Evolutionary conservation across 2,329 filamentous ascomycete genomes (phyloP).

Genomic region (Colletotrichum cordylinicola): DNA sequence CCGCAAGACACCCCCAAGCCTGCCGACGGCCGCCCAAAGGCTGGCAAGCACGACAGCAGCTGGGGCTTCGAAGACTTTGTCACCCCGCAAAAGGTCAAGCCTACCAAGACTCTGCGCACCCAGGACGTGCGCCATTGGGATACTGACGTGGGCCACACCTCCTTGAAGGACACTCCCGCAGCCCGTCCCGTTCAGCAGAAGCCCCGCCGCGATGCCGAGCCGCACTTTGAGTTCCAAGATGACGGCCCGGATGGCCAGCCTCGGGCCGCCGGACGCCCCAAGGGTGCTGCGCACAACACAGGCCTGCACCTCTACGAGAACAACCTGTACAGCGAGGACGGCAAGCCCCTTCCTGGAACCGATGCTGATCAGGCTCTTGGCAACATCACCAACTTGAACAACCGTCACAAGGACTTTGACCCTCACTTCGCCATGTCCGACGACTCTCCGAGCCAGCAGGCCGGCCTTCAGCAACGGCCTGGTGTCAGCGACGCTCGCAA

Average conservation of each 20-base stretch:
- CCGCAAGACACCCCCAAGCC: constrained; percentile 51
- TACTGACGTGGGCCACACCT: constrained; percentile 67
- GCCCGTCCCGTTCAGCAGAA: constrained; percentile 63
- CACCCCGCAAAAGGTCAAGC: constrained; percentile 77
- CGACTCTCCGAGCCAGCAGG: constrained; percentile 58
- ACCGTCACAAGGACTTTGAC: constrained; percentile 78
- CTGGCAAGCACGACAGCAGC: constrained; percentile 70
- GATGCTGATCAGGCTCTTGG: constrained; percentile 54
- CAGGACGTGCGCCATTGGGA: constrained; percentile 83
- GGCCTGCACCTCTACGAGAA: constrained; percentile 79
- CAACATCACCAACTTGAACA: constrained; percentile 75
- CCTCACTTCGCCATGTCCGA: constrained; percentile 81
- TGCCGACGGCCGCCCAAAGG: constrained; percentile 51
- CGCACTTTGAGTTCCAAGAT: constrained; percentile 86
- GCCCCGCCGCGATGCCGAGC: constrained; percentile 78
- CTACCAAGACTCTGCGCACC: constrained; percentile 62
- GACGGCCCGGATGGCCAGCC: constrained; percentile 65
- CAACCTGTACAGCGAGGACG: constrained; percentile 70
- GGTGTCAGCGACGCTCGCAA: constrained; percentile 63
- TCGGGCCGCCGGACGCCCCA: constrained; percentile 50
- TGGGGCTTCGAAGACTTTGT: constrained; percentile 91
- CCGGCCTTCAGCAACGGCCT: constrained; percentile 42
- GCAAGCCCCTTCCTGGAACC: constrained; percentile 39
- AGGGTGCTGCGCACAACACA: constrained; percentile 67
- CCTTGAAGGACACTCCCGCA: constrained; percentile 58